Conservation (phyloP, 2,329 filamentous ascomycete genomes). For the Fusarium anguioides region DNA sequence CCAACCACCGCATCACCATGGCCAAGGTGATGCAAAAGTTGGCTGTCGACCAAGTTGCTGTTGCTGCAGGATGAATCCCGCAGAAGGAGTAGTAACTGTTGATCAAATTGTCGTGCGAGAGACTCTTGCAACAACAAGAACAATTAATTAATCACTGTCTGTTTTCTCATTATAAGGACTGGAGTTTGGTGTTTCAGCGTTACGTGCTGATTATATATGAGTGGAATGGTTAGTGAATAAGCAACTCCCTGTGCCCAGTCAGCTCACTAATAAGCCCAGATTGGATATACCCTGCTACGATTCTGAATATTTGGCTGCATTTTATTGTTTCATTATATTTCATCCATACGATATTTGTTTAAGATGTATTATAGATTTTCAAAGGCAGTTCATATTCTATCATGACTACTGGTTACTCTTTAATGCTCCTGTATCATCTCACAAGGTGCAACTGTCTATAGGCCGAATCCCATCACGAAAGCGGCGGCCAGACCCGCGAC, state of each 20-base stretch:
- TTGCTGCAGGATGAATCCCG: conserved; percentile 19
- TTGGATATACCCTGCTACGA: conserved; percentile 40
- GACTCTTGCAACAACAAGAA: conserved; percentile 11
- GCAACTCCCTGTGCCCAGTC: background rate
- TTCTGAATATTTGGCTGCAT: conserved; percentile 14
- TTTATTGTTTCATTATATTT: background rate
- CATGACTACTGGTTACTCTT: conserved; percentile 14
- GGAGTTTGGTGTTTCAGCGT: conserved; percentile 23
- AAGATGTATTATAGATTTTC: conserved; percentile 32
- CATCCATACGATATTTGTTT: conserved; percentile 2
- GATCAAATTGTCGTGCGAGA: conserved; percentile 10
- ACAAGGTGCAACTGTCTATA: conserved; percentile 38
- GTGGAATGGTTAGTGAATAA: conserved; percentile 34
- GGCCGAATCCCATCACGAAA: conserved; percentile 53
- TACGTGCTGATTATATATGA: conserved; percentile 19
- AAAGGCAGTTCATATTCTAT: conserved; percentile 7
- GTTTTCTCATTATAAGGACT: conserved; percentile 19
- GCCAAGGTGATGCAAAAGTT: conserved; percentile 61
- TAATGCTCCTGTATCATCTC: conserved; percentile 6
- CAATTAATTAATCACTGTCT: conserved; percentile 2
- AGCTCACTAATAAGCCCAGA: conserved; percentile 31
- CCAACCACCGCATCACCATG: conserved; percentile 65
- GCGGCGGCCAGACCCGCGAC: conserved; percentile 53
- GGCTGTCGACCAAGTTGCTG: conserved; percentile 44
- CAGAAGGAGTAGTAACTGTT: conserved; percentile 11